These are phyloP conservation scores for Zostera marina DNA, from an alignment of 116 monocot genomes.

Conservation along the genomic window DNA sequence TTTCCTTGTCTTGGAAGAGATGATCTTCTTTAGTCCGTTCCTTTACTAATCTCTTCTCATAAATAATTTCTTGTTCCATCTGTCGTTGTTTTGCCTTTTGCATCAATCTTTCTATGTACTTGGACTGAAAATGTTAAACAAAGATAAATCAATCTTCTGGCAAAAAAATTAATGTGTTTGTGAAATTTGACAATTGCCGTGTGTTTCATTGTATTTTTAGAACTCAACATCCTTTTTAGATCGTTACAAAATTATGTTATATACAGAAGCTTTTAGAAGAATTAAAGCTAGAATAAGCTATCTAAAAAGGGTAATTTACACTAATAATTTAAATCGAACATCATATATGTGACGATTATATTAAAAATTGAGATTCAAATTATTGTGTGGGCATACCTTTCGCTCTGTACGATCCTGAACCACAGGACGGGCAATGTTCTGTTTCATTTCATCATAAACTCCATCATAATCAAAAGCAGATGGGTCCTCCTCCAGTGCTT, in stretches of 20 bases:
- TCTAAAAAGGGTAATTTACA: too few species aligned
- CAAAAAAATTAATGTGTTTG: background rate
- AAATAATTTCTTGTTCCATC: conserved; percentile 65
- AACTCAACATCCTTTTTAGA: too few species aligned
- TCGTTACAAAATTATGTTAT: too few species aligned
- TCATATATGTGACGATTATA: background rate
- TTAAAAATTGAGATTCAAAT: background rate
- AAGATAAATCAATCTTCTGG: background rate
- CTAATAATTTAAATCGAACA: too few species aligned
- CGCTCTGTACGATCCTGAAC: conserved; percentile 45
- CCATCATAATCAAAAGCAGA: conserved; percentile 83
- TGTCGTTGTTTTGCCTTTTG: conserved; percentile 63
- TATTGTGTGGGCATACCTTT: conserved; percentile 25
- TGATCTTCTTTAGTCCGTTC: conserved; percentile 92
- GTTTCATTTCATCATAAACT: conserved; percentile 76
- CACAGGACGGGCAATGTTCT: conserved; percentile 42
- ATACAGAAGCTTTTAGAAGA: too few species aligned
- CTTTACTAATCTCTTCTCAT: conserved; percentile 69
- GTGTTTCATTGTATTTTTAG: too few species aligned
- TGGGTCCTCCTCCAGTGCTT: conserved; percentile 74
- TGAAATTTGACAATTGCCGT: too few species aligned
- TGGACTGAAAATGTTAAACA: conserved; percentile 30
- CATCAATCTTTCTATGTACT: conserved; percentile 62
- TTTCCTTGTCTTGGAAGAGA: conserved; percentile 69
- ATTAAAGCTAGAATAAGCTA: too few species aligned